These are phyloP conservation scores for Phlebiopsis gigantea DNA, from an alignment of 768 basidiomycete species.

Conservation along the genomic window DNA sequence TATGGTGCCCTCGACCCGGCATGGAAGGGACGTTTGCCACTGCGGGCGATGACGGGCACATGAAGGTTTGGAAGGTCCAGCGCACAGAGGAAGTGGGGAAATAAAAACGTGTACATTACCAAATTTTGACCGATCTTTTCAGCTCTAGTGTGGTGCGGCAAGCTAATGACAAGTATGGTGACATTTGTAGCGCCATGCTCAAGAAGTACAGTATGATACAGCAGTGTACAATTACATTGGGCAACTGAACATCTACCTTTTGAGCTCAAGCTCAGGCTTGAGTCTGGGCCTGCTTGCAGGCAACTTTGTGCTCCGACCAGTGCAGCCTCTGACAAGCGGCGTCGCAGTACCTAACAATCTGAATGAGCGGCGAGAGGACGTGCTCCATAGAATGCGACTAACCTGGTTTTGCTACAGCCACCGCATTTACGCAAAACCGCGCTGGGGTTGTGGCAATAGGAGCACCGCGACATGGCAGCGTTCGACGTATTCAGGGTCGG, in stretches of 20 bases:
- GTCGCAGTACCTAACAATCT: conserved; percentile 39
- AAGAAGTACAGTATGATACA: neutral
- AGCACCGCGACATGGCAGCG: conserved; percentile 54
- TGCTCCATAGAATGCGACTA: neutral
- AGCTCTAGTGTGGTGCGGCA: too few species aligned
- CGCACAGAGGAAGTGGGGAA: neutral
- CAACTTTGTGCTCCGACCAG: conserved; percentile 30
- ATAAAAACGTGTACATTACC: too few species aligned
- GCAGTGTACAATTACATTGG: neutral
- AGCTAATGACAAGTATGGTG: too few species aligned
- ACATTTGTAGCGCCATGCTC: neutral
- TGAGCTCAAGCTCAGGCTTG: neutral
- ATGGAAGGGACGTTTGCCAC: conserved; percentile 68
- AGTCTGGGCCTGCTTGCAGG: conserved; percentile 20
- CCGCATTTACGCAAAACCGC: conserved; percentile 49
- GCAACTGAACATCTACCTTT: neutral
- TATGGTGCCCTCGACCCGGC: conserved; percentile 74
- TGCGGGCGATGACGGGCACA: conserved; percentile 79
- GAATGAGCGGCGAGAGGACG: neutral
- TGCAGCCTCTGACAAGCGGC: conserved; percentile 32
- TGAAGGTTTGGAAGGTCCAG: conserved; percentile 62
- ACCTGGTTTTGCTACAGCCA: conserved; percentile 39
- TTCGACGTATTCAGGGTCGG: conserved; percentile 43
- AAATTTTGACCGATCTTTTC: too few species aligned
- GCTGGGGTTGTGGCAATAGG: conserved; percentile 61